phyloP scores from a whole-genome alignment of 2,329 filamentous ascomycete species.

The Trichoderma semiorbis region DNA sequence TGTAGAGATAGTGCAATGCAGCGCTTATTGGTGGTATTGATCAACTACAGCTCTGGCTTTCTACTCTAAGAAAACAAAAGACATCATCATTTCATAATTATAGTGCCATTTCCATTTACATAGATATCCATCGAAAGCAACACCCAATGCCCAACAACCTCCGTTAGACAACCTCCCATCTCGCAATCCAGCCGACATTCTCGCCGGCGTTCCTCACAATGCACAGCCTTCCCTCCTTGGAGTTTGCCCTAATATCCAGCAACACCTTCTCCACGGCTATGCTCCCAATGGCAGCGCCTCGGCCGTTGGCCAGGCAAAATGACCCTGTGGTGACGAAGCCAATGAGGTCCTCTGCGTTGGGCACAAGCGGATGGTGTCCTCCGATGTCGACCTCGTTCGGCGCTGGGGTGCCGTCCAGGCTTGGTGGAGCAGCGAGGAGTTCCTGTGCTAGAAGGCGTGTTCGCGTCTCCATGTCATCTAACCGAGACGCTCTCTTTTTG shows the following conservation, averaged over 20 bases:
- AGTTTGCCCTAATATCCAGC: constrained; percentile 29
- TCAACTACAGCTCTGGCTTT: not conserved
- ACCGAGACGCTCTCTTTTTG: not conserved
- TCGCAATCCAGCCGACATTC: constrained; percentile 71
- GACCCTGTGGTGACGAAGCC: constrained; percentile 89
- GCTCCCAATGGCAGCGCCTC: constrained; percentile 70
- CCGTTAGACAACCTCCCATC: constrained; percentile 64
- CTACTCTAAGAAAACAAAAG: not conserved
- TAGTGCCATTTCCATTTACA: not conserved
- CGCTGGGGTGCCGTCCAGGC: constrained; percentile 27
- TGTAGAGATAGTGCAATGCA: not conserved
- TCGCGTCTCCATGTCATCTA: constrained; percentile 34
- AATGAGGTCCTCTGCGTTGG: constrained; percentile 70
- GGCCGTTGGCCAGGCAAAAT: constrained; percentile 74
- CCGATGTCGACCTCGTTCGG: constrained; percentile 39
- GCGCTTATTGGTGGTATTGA: not conserved
- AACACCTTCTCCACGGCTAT: constrained; percentile 59
- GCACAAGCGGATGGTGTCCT: constrained; percentile 65
- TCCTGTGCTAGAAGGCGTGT: constrained; percentile 47
- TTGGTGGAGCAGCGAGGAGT: constrained; percentile 39
- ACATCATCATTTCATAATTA: not conserved
- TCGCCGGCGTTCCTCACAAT: constrained; percentile 81
- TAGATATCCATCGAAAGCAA: too few species aligned
- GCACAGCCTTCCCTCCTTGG: constrained; percentile 57
- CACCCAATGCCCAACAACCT: too few species aligned